phyloP scores from a whole-genome alignment of 176 grass and related monocot genomes.

The Rhynchospora pubera region DNA sequence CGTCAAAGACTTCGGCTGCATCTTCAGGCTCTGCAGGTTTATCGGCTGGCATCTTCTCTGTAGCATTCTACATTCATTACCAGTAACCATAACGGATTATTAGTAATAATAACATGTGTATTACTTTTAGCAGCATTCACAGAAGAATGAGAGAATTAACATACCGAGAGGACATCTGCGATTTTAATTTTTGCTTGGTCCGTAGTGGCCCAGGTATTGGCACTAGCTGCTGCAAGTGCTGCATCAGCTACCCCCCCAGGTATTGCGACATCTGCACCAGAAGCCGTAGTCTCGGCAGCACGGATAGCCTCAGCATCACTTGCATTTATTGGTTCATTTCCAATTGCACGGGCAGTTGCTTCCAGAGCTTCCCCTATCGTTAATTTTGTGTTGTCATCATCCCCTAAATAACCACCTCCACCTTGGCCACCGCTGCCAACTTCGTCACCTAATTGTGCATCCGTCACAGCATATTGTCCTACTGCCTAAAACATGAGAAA shows the following conservation, averaged over 20 bases:
- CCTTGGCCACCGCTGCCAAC: neutral
- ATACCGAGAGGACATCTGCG: conserved; percentile 46
- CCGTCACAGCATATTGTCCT: conserved; percentile 1
- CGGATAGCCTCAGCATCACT: conserved; percentile 51
- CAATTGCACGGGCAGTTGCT: conserved; percentile 11
- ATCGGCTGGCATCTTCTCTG: conserved; percentile 32
- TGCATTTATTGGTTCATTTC: conserved; percentile 17
- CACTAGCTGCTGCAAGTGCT: conserved; percentile 30
- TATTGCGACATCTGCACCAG: conserved; percentile 7
- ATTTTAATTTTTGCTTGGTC: conserved; percentile 48
- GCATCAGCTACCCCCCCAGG: conserved; percentile 26
- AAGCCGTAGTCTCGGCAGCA: conserved; percentile 44
- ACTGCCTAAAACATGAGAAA: conserved; percentile 16
- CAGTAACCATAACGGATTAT: neutral
- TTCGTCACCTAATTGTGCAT: neutral
- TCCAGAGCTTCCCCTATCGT: conserved; percentile 34
- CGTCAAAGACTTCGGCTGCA: conserved; percentile 36
- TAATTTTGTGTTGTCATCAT: neutral
- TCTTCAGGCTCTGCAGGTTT: conserved; percentile 43
- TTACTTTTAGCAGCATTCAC: neutral
- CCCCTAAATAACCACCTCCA: neutral
- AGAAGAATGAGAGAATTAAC: neutral
- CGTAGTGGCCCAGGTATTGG: conserved; percentile 19
- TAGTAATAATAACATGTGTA: neutral
- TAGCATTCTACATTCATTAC: conserved; percentile 34